Conservation (phyloP, 352 stramenopile species). For the Phytophthora pseudosyringae region DNA sequence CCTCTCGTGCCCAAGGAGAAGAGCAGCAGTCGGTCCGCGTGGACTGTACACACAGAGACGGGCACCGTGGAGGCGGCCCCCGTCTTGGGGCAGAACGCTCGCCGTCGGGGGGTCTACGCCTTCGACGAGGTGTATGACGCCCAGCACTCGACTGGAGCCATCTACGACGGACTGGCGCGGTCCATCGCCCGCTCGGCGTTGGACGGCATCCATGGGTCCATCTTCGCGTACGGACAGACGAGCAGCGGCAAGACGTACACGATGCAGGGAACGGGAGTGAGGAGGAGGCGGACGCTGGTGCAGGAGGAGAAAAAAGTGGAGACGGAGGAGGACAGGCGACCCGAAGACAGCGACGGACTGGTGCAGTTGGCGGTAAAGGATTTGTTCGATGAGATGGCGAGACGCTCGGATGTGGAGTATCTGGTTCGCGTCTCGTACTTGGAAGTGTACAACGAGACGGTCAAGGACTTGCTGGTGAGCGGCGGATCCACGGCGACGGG, state of each 20-base stretch:
- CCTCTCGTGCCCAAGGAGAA: conserved; percentile 44
- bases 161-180: conserved; percentile 74
- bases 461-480: conserved; percentile 90
- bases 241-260: conserved; percentile 86
- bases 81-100: conserved; percentile 19
- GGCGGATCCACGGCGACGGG: conserved; percentile 3
- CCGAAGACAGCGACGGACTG: conserved; percentile 42
- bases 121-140: conserved; percentile 63
- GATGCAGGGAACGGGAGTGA: conserved; percentile 57
- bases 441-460: conserved; percentile 98
- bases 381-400: conserved; percentile 60
- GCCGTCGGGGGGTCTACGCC: conserved; percentile 43
- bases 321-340: conserved; percentile 39
- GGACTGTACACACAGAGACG: conserved; percentile 42
- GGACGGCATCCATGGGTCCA: conserved; percentile 78
- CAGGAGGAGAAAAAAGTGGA: conserved; percentile 33
- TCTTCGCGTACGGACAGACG: conserved; percentile 88
- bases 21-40: conserved; percentile 30
- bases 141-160: conserved; percentile 49
- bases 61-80: conserved; percentile 39
- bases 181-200: conserved; percentile 73
- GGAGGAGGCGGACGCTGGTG: conserved; percentile 11
- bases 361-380: conserved; percentile 57
- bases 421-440: conserved; percentile 95
- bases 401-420: conserved; percentile 70